Evolutionary conservation across 2,329 filamentous ascomycete species (phyloP).

Genomic region (Clarireedia monteithiana): DNA sequence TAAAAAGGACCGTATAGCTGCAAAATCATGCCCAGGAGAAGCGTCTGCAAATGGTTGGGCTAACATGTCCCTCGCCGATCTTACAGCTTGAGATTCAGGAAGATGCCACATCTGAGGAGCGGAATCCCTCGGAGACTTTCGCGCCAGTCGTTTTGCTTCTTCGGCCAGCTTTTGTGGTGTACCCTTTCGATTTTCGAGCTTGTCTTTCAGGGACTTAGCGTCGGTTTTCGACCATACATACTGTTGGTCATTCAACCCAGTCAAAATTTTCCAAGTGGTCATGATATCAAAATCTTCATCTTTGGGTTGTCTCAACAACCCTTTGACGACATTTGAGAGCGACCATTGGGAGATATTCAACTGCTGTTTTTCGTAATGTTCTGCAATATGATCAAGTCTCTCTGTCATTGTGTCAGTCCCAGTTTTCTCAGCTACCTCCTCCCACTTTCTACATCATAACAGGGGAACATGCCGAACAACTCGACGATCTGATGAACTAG

Average conservation of each 20-base stretch:
- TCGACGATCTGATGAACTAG: background rate
- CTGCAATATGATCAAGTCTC: slow-evolving; percentile 18
- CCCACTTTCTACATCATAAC: too few species aligned
- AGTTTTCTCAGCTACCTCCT: background rate
- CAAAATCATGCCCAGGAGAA: background rate
- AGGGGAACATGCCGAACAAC: too few species aligned
- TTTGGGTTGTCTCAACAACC: slow-evolving; percentile 15
- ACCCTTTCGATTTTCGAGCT: slow-evolving; percentile 18
- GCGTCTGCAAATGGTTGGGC: background rate
- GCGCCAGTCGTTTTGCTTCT: slow-evolving; percentile 10
- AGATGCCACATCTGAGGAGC: background rate
- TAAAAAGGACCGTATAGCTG: too few species aligned
- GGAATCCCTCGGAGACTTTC: background rate
- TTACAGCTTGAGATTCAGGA: background rate
- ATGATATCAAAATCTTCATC: slow-evolving; percentile 14
- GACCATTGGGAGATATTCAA: slow-evolving; percentile 13
- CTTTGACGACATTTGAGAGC: slow-evolving; percentile 17
- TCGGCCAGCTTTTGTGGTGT: slow-evolving; percentile 3
- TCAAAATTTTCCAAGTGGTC: slow-evolving; percentile 14
- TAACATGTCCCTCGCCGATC: background rate
- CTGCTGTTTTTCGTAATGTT: slow-evolving; percentile 20
- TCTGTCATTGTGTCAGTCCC: slow-evolving; percentile 9
- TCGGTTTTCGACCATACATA: slow-evolving; percentile 13
- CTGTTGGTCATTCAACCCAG: slow-evolving; percentile 9
- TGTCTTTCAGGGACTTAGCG: slow-evolving; percentile 13